Base-by-base conservation (phyloP, 345 rosid genomes). In the Ceriops tagal region DNA sequence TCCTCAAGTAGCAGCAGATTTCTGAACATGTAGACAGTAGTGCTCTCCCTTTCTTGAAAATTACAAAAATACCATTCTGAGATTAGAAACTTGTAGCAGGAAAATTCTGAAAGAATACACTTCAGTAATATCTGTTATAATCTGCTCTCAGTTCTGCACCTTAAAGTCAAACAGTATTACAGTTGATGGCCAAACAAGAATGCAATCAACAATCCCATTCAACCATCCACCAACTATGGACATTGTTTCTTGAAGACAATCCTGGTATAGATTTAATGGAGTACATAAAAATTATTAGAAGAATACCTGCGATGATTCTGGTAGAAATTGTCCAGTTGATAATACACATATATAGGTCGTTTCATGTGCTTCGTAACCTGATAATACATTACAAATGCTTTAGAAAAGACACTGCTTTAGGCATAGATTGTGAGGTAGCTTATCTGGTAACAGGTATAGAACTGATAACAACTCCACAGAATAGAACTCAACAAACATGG, bases 281-380 rank as follows among this genome's bases (percentile, higher is more conserved):
- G 51, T 32, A 34, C 8, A 7, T 34, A 34, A 34, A 34, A 34
- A 34, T 34, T 34, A 62, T 16, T 62, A n/a, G 57, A 11, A 51
- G 76, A 69, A 68, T 83, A 92, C 97, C 98, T 84, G 73, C 99
- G 93, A 77, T 96, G 99, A 80, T 95, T 95, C 82, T 95, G 99
- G 78, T 95, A 95, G 81, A 92, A 95, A 82, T 92, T 92, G 73
- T 96, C 98, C 56, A 96, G 97, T 82, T 95, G 98, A 85, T 95
- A 95, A 79, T 95, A 95, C 31, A 92, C 91, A 80, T 85, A 92
- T 70, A 96, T 73, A 66, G 99, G 99, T 51, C 75, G 74, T 85
- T 88, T 89, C 99, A 96, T 96, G n/a, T 1, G 85, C 85, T 89
- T 92, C 0, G 79, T 46, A 68, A 96, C 92, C 98, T 95, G 76